Evolutionary conservation across 352 stramenopile species (phyloP).

Genomic region (Phytophthora podocarpi): DNA sequence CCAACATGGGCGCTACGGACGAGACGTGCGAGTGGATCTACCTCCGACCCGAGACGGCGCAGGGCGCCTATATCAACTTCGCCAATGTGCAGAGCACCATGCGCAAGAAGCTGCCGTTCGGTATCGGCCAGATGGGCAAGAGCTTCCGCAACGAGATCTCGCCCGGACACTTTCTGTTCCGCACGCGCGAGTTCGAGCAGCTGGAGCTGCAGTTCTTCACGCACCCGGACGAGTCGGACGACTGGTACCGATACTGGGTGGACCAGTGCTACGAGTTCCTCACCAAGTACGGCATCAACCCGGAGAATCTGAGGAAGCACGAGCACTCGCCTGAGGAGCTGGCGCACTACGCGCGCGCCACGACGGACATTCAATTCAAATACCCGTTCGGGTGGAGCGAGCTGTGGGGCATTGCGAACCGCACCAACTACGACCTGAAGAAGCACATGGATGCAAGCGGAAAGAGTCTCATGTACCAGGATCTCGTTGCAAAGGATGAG

Average conservation of each 20-base stretch:
- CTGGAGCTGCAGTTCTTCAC: conserved; percentile 93
- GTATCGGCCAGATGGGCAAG: conserved; percentile 97
- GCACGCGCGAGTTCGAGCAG: conserved; percentile 98
- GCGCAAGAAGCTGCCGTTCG: conserved; percentile 94
- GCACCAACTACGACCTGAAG: conserved; percentile 96
- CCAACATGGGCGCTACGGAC: conserved; percentile 93
- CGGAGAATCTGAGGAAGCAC: conserved; percentile 92
- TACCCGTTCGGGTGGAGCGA: conserved; percentile 98
- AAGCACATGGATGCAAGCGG: conserved; percentile 94
- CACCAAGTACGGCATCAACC: conserved; percentile 87
- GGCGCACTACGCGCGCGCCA: conserved; percentile 96
- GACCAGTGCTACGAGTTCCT: conserved; percentile 91
- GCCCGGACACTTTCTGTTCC: conserved; percentile 97
- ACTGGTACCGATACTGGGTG: conserved; percentile 93
- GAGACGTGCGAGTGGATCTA: conserved; percentile 92
- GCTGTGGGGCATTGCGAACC: conserved; percentile 96
- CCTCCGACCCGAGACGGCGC: conserved; percentile 96
- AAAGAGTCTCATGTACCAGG: conserved; percentile 87
- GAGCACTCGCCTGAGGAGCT: conserved; percentile 93
- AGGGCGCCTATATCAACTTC: conserved; percentile 99
- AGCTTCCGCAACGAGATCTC: conserved; percentile 99
- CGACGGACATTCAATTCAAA: conserved; percentile 97
- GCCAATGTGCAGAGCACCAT: conserved; percentile 93
- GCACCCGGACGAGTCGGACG: conserved; percentile 71
- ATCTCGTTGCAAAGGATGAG: conserved; percentile 72